A percentile compares a stretch with the other conserved stretches of the same genome.
phyloP scores from a whole-genome alignment of 192 early-diverging fungal species.

The Dissophora globulifera region DNA sequence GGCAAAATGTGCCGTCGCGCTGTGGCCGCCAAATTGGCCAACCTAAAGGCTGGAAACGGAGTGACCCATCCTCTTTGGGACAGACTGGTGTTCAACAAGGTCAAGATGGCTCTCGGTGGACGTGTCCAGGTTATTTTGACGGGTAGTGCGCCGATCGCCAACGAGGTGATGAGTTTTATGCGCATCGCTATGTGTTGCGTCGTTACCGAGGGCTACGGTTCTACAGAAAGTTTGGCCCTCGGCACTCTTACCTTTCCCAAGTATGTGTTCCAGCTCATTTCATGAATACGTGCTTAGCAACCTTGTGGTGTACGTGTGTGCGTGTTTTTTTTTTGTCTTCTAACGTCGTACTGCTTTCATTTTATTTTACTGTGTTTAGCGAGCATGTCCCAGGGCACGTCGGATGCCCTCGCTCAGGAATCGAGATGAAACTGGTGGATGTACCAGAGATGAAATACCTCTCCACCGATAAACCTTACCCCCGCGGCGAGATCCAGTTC shows the following conservation, averaged over 20 bases:
- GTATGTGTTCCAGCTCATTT: no score
- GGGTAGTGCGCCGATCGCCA: constrained; percentile 73
- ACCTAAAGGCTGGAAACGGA: constrained; percentile 60
- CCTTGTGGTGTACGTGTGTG: no score
- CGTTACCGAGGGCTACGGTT: constrained; percentile 67
- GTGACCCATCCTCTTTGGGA: constrained; percentile 85
- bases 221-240: constrained; percentile 53
- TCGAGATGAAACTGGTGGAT: constrained; percentile 83
- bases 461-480: constrained; percentile 72
- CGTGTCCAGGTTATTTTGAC: constrained; percentile 66
- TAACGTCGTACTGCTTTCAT: constrained; percentile 13
- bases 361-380: constrained; percentile 22
- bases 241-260: constrained; percentile 44
- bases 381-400: constrained; percentile 82
- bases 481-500: constrained; percentile 89
- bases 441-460: constrained; percentile 88
- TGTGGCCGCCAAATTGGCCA: constrained; percentile 66
- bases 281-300: no score
- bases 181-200: constrained; percentile 69
- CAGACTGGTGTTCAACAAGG: constrained; percentile 82
- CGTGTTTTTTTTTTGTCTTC: no score
- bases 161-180: constrained; percentile 70
- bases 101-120: constrained; percentile 82
- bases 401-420: constrained; percentile 66
- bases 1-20: constrained; percentile 64